phyloP scores from a whole-genome alignment of 306 rosid genomes.

The Abrus pulchellus region DNA sequence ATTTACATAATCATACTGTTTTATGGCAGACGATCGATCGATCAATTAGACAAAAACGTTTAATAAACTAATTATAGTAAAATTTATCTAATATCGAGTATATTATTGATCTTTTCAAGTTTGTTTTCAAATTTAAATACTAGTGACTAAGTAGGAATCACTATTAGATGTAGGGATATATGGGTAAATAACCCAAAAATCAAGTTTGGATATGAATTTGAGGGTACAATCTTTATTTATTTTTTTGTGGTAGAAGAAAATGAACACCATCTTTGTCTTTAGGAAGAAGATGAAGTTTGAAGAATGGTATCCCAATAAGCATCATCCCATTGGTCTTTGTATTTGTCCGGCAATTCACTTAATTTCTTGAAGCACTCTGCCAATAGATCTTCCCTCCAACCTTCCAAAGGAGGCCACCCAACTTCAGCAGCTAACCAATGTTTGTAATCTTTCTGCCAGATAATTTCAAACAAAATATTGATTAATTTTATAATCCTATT shows the following conservation, averaged over 20 bases:
- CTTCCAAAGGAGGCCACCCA: slow-evolving; percentile 39
- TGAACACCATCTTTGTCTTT: not conserved
- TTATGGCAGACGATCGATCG: no score
- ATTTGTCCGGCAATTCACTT: not conserved
- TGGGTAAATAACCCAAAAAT: no score
- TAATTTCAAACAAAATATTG: not conserved
- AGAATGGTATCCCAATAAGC: slow-evolving; percentile 44
- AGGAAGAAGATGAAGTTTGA: slow-evolving; percentile 7
- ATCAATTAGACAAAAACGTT: no score
- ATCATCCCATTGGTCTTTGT: slow-evolving; percentile 44
- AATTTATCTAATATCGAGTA: no score
- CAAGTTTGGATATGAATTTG: not conserved
- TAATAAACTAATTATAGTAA: no score
- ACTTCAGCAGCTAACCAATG: slow-evolving; percentile 41
- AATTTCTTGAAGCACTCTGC: slow-evolving; percentile 25
- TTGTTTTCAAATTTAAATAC: no score
- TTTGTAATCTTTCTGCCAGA: slow-evolving; percentile 18
- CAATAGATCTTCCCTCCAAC: slow-evolving; percentile 35
- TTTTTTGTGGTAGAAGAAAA: not conserved
- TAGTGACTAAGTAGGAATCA: no score
- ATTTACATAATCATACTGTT: no score
- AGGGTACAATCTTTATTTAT: not conserved
- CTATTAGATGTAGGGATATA: no score
- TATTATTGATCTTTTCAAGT: no score
- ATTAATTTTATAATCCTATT: not conserved